A percentile compares a stretch with the other conserved stretches of the same genome.
These are phyloP conservation scores for Senna siamea DNA, from an alignment of 306 rosid genomes.

Conservation along the genomic window DNA sequence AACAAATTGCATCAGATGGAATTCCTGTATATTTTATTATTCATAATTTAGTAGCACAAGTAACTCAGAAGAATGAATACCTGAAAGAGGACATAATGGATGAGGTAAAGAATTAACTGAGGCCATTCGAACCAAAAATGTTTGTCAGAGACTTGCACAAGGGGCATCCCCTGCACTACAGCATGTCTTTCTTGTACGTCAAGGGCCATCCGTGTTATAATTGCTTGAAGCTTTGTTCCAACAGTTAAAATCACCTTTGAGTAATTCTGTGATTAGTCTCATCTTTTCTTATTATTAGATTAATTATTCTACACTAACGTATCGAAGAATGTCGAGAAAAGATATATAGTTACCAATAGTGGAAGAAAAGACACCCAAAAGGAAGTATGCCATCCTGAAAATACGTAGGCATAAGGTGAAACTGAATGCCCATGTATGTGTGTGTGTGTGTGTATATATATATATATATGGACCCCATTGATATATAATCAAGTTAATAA, in stretches of 20 bases:
- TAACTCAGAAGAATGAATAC: constrained; percentile 36
- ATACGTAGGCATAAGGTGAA: neutral
- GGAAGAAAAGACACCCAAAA: constrained; percentile 78
- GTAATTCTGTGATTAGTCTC: constrained; percentile 21
- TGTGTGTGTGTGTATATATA: no score
- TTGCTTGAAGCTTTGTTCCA: constrained; percentile 92
- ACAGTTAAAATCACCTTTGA: constrained; percentile 84
- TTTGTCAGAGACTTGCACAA: constrained; percentile 91
- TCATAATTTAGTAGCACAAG: no score
- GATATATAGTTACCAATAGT: constrained; percentile 51
- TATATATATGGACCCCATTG: no score
- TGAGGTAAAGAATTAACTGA: constrained; percentile 67
- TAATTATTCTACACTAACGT: neutral
- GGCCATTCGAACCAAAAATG: constrained; percentile 96
- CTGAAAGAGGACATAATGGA: constrained; percentile 93
- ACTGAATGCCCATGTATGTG: neutral
- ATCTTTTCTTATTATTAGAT: neutral
- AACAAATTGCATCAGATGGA: constrained; percentile 27
- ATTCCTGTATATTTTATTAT: neutral
- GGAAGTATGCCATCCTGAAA: constrained; percentile 80
- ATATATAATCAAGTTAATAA: neutral
- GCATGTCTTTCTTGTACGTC: constrained; percentile 90
- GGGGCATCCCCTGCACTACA: constrained; percentile 96
- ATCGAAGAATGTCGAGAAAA: neutral
- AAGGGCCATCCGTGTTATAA: constrained; percentile 86